Conservation (phyloP, 306 rosid species). For the Prinsepia uniflora region DNA sequence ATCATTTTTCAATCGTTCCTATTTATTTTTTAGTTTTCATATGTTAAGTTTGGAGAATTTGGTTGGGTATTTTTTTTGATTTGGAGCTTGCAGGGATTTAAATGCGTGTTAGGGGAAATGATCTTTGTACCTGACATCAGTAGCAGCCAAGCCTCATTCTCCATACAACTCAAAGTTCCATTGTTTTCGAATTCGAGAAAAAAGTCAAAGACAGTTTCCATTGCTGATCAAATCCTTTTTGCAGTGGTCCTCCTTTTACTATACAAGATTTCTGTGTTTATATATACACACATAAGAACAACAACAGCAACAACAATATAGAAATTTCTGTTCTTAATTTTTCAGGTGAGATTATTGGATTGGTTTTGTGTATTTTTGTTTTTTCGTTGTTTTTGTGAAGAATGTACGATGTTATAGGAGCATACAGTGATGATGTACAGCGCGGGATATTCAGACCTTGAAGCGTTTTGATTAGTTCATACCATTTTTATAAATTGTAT, state of each 20-base stretch:
- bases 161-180: constrained; percentile 51
- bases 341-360: not conserved
- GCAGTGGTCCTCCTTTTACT: constrained; percentile 39
- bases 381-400: not conserved
- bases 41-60: not conserved
- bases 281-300: constrained; percentile 32
- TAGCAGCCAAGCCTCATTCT: constrained; percentile 39
- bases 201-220: constrained; percentile 36
- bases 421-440: constrained; percentile 7
- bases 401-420: not conserved
- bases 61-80: constrained; percentile 10
- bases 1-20: too few relatives aligned
- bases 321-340: not conserved
- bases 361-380: not conserved
- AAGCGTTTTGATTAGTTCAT: constrained; percentile 20
- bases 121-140: constrained; percentile 42
- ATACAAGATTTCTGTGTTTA: constrained; percentile 36
- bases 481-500: not conserved
- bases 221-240: constrained; percentile 53
- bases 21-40: too few relatives aligned
- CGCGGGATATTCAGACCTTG: not conserved
- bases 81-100: constrained; percentile 47
- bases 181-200: constrained; percentile 25
- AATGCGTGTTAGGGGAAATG: constrained; percentile 51
- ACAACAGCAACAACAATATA: not conserved